These are phyloP conservation scores for Yamadazyma akitaensis DNA, from an alignment of 805 yeast species.

Conservation along the genomic window DNA sequence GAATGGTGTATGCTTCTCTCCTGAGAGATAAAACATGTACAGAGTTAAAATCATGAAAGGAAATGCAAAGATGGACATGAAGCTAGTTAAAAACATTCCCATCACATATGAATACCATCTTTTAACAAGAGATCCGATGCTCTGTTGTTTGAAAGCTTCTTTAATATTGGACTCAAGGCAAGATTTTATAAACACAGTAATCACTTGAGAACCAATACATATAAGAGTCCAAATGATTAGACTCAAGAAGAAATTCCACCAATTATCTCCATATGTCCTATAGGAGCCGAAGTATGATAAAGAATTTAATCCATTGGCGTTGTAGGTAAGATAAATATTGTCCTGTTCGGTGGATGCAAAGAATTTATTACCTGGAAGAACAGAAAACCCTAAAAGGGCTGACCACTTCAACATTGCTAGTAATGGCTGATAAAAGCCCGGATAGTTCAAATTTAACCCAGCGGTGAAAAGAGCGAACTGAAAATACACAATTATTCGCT, in stretches of 20 bases:
- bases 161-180: constrained; percentile 2
- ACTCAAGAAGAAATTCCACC: constrained; percentile 44
- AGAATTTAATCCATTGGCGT: constrained; percentile 38
- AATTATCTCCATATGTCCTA: constrained; percentile 24
- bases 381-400: constrained; percentile 41
- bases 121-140: not conserved
- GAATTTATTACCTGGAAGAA: constrained; percentile 15
- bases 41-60: constrained; percentile 44
- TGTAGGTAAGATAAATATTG: constrained; percentile 42
- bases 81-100: constrained; percentile 33
- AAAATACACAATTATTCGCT: constrained; percentile 48
- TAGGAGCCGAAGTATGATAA: constrained; percentile 30
- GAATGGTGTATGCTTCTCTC: constrained; percentile 9
- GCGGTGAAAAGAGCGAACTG: constrained; percentile 60
- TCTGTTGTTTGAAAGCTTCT: not conserved
- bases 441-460: constrained; percentile 53
- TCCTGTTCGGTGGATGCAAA: constrained; percentile 18
- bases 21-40: constrained; percentile 23
- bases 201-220: constrained; percentile 21
- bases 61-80: constrained; percentile 33
- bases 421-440: constrained; percentile 60
- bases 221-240: constrained; percentile 25
- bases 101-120: constrained; percentile 16
- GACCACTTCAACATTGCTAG: constrained; percentile 53
- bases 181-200: constrained; percentile 19